Base-by-base conservation (phyloP, 1,139 yeast genomes). In the Taiozyma sp. region DNA sequence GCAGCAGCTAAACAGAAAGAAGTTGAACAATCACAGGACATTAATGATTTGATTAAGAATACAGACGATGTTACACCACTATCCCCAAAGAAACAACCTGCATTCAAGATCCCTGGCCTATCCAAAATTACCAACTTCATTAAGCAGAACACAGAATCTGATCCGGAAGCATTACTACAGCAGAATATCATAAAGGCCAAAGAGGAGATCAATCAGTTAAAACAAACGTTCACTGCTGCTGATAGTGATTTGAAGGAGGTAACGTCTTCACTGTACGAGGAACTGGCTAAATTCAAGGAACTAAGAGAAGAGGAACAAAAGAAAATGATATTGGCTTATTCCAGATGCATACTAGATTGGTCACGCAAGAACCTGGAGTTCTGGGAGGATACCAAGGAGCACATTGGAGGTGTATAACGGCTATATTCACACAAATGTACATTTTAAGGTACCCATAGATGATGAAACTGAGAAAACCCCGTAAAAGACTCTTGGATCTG, bases 381-480 rank as follows among this genome's bases (percentile, higher is more conserved):
- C 48, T 86, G 93, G 93, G 84, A 83, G 60, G 91, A 84, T 55
- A 83, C 86, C 13, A 74, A 73, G 54, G 75, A 73, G 23, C 80
- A 46, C 29, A 23, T 40, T 24, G 19, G 23, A 23, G 28, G 24
- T 38, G 24, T 19, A 19, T 38, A 38, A 38, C 12, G 14, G 19
- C 24, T 38, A 14, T 19, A 16, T 28, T 28, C 41, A 19, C 9
- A 7, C 19, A 14, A 32, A 32, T n/a, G 19, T 32, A 32, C 19
- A 32, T n/a, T 32, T n/a, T 7, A 32, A n/a, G 9, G 19, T 13
- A 14, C 4, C 19, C 19, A 32, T 32, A 32, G 9, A 32, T 9
- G 36, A 32, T 32, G 19, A 30, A 30, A 30, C n/a, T 12, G n/a
- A 30, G 34, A 30, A 7, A 19, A 32, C 4, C 14, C 36, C 19